Base-by-base conservation (phyloP, 1,284 basidiomycete genomes). In the Boletus mariae region DNA sequence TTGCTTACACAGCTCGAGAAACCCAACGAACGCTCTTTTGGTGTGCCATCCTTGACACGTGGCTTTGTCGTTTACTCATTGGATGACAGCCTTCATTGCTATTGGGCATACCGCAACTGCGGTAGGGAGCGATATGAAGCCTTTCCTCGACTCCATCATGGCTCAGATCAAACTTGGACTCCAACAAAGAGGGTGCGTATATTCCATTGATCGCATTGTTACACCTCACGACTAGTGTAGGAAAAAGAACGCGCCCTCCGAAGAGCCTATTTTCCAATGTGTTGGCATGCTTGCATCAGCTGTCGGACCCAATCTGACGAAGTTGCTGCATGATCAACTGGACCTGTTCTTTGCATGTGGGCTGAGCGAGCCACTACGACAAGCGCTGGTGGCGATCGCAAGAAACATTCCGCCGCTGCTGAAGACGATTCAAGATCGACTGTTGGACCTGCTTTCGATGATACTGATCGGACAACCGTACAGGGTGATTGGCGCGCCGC, bases 221-320 rank as follows among this genome's bases (percentile, higher is more conserved):
- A 15, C 1, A 49, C 26, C 59, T 51, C 49, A 64, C 56, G 52
- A 56, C 46, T 13, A 38, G 45, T n/a, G 43, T 64, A 93, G 93
- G 44, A 93, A 90, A 70, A 98, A 96, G 79, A 94, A 93, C 64
- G 91, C 92, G 3, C 90, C 92, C 5, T 87, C 90, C 13, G 96
- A 98, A 72, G 93, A 93, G 57, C 92, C 96, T 0, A 95, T 99
- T 59, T 99, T 99, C 68, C 92, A 98, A 75, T 99, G 97, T 71
- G 84, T 99, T 47, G 94, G 94, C 34, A 95, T 98, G 92, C 78
- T 99, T 48, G 94, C 95, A 1, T 85, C 87, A 0, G 94, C 97
- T 5, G 94, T 99, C 37, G 97, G 97, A 0, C 94, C 95, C 1
- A 96, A 95, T 67, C 77, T 99, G 49, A 98, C 97, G 1, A 93